Base-by-base conservation (phyloP, 345 rosid species). In the Aquilaria yunnanensis region DNA sequence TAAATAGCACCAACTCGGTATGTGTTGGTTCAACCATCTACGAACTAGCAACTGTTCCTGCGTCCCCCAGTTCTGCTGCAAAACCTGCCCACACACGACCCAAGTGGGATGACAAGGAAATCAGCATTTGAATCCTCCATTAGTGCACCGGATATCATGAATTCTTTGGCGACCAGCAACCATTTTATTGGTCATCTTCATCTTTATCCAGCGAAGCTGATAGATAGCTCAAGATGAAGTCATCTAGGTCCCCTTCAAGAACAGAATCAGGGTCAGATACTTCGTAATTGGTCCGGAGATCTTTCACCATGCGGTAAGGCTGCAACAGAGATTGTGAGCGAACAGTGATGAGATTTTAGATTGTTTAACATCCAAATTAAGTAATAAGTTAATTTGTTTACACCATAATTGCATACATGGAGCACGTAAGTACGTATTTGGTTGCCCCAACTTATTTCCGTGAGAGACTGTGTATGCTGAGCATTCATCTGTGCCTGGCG, bases 241-340 rank as follows among this genome's bases (percentile, higher is more conserved):
- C 90, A 67, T 92, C 96, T 9, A 92, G 75, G 63, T 86, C 92
- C 73, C 97, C 98, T 59, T 86, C 95, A 14, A 93, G 89, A 37
- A 93, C 92, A 3, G 96, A 80, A 64, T 93, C 96, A 33, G 99
- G 94, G 69, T 93, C 85, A 9, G 87, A 88, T 52, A 90, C 96
- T 69, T 94, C 99, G 32, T 83, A 86, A 61, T 86, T 88, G 55
- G 99, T 90, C 56, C 97, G 73, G 33, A 88, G 89, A 81, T 94
- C 99, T 80, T 94, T 94, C 51, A 94, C 97, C 90, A 90, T 83
- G 52, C 84, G 82, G 66, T 94, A 94, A 59, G 96, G 97, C 97
- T 93, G 83, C 73, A 71, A 9, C 16, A 46, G 50, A 51, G 51
- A 51, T 57, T 51, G 51, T 32, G 2, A 53, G 3, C 23, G 9